These are phyloP conservation scores for Radiomyces spectabilis DNA, from an alignment of 192 early-diverging fungal genomes.

Conservation along the genomic window DNA sequence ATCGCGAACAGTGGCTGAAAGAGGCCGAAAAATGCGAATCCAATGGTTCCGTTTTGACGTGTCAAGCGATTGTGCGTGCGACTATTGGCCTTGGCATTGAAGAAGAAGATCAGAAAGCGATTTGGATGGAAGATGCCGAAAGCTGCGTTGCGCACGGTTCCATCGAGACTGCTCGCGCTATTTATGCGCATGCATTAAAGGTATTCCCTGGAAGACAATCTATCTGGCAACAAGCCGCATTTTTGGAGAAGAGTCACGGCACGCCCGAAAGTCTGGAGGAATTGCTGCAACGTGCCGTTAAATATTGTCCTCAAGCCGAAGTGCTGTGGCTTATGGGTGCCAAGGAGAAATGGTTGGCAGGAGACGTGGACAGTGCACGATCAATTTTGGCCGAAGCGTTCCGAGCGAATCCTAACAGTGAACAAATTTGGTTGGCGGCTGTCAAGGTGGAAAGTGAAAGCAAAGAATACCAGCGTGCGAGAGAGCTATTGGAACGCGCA, in stretches of 20 bases:
- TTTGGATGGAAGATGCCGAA: conserved; percentile 91
- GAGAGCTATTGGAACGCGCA: conserved; percentile 66
- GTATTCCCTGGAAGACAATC: conserved; percentile 69
- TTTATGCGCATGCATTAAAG: conserved; percentile 76
- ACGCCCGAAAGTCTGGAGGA: conserved; percentile 65
- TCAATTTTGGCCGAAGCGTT: conserved; percentile 81
- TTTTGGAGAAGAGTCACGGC: conserved; percentile 81
- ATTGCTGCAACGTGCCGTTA: conserved; percentile 78
- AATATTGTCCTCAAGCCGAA: conserved; percentile 86
- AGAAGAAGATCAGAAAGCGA: conserved; percentile 66
- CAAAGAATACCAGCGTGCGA: conserved; percentile 69
- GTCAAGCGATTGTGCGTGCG: conserved; percentile 77
- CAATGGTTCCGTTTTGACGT: conserved; percentile 69
- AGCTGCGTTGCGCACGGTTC: conserved; percentile 50
- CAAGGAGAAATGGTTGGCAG: conserved; percentile 86
- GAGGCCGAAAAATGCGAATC: conserved; percentile 79
- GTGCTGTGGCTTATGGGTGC: conserved; percentile 96
- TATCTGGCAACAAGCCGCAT: conserved; percentile 82
- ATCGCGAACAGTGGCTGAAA: conserved; percentile 83
- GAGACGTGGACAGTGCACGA: conserved; percentile 78
- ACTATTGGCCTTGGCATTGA: conserved; percentile 75
- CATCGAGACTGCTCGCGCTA: conserved; percentile 75
- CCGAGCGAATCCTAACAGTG: conserved; percentile 83
- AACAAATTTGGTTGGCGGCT: conserved; percentile 92
- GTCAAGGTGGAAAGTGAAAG: conserved; percentile 94